Conservation (phyloP, 73 alveolate species). For the Paramecium caudatum region DNA sequence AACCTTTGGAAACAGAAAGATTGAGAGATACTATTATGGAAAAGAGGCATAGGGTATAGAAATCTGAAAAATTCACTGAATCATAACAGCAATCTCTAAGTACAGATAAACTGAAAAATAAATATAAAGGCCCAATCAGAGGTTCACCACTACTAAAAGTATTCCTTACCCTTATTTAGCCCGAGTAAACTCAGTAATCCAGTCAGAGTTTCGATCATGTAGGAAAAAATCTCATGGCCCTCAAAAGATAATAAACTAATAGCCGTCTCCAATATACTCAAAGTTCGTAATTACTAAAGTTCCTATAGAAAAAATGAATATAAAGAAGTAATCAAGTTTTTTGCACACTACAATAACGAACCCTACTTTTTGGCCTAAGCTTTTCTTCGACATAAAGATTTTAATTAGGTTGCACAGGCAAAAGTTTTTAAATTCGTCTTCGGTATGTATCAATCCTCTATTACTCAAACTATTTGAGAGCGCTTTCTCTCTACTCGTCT, state of each 20-base stretch:
- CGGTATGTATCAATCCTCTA: conserved; percentile 2
- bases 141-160: not conserved
- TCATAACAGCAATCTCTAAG: conserved; percentile 10
- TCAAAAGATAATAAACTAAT: not conserved
- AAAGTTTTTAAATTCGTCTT: not conserved
- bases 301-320: conserved; percentile 6
- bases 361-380: conserved; percentile 4
- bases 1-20: conserved; percentile 14
- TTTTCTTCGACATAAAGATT: not conserved
- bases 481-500: conserved; percentile 12
- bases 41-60: not conserved
- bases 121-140: conserved; percentile 1
- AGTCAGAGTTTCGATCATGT: conserved; percentile 17
- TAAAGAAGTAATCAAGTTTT: not conserved
- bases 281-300: conserved; percentile 31
- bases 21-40: not conserved
- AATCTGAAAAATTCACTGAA: conserved; percentile 16
- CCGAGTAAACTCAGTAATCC: not conserved
- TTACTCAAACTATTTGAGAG: not conserved
- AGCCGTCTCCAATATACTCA: conserved; percentile 1
- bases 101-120: not conserved
- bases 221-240: conserved; percentile 21
- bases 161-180: not conserved
- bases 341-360: not conserved
- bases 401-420: not conserved